phyloP scores from a whole-genome alignment of 768 basidiomycete species.

The Boletus sp. region DNA sequence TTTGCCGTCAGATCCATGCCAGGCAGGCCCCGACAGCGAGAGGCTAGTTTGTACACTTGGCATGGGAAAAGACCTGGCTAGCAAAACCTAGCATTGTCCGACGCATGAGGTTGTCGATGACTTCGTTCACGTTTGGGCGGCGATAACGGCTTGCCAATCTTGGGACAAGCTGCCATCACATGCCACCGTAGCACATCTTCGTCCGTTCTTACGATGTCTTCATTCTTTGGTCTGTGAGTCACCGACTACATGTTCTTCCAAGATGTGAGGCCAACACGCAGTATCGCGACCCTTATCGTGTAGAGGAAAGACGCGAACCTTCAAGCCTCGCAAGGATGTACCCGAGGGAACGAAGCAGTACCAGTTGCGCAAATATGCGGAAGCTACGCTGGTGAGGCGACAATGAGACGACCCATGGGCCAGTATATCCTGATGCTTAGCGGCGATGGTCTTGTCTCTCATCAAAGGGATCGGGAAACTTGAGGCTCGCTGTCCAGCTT shows the following conservation, averaged over 20 bases:
- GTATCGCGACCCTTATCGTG: slow-evolving; percentile 7
- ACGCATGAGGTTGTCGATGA: not conserved
- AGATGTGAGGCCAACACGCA: slow-evolving; percentile 11
- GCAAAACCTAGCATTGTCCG: not conserved
- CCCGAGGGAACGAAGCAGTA: slow-evolving; percentile 97
- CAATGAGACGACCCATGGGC: not conserved
- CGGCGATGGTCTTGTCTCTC: not conserved
- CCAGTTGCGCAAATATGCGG: slow-evolving; percentile 95
- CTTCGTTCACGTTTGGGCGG: not conserved
- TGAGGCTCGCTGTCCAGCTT: slow-evolving; percentile 85
- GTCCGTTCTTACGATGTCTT: slow-evolving; percentile 53
- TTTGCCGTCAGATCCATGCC: not conserved
- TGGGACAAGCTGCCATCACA: slow-evolving; percentile 1
- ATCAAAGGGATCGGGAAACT: slow-evolving; percentile 87
- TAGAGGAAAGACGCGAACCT: slow-evolving; percentile 89
- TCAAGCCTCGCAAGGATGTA: slow-evolving; percentile 93
- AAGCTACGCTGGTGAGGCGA: slow-evolving; percentile 75
- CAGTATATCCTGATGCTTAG: slow-evolving; percentile 11
- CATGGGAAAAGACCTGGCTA: not conserved
- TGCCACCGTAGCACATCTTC: slow-evolving; percentile 8
- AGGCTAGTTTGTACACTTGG: not conserved
- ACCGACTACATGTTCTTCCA: not conserved
- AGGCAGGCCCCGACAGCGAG: not conserved
- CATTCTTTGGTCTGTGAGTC: slow-evolving; percentile 85
- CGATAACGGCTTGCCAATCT: slow-evolving; percentile 14